Conservation (phyloP, 73 alveolate species). For the Symbiodinium pilosum region DNA sequence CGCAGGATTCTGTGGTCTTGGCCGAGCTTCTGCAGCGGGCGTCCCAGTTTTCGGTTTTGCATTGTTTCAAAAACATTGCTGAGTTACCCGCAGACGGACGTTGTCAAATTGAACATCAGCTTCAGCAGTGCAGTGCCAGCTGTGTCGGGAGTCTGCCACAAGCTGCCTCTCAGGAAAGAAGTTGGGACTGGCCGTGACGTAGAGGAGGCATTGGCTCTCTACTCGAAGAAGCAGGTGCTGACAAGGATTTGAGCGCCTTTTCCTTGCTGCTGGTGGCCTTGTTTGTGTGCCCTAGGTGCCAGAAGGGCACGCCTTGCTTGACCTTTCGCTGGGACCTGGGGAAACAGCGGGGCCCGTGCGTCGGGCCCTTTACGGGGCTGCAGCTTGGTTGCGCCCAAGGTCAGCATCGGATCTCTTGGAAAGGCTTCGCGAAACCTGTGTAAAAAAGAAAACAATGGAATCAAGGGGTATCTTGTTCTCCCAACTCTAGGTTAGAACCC, state of each 20-base stretch:
- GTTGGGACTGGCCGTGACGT: background rate
- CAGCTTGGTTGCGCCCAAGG: background rate
- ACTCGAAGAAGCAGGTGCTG: slow-evolving; percentile 1
- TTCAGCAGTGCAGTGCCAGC: too few species aligned
- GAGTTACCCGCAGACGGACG: background rate
- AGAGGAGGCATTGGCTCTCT: background rate
- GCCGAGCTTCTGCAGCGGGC: slow-evolving; percentile 39
- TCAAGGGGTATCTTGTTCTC: background rate
- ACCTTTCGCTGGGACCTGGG: slow-evolving; percentile 82
- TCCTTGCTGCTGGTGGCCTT: background rate
- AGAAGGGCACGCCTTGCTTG: slow-evolving; percentile 84
- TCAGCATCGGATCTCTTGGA: too few species aligned
- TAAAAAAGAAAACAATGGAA: too few species aligned
- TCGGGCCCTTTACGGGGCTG: slow-evolving; percentile 58
- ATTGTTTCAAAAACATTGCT: too few species aligned
- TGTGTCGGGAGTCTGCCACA: background rate
- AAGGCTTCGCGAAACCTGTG: too few species aligned
- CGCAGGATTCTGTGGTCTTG: slow-evolving; percentile 37
- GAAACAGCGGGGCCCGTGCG: slow-evolving; percentile 49
- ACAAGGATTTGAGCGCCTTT: background rate
- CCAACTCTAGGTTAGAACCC: too few species aligned
- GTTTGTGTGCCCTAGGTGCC: slow-evolving; percentile 12
- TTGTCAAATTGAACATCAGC: background rate
- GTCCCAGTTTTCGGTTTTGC: background rate
- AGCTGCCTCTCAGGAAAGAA: background rate